Evolutionary conservation across 257 asterid species (phyloP).

Genomic region (Lithospermum erythrorhizon): DNA sequence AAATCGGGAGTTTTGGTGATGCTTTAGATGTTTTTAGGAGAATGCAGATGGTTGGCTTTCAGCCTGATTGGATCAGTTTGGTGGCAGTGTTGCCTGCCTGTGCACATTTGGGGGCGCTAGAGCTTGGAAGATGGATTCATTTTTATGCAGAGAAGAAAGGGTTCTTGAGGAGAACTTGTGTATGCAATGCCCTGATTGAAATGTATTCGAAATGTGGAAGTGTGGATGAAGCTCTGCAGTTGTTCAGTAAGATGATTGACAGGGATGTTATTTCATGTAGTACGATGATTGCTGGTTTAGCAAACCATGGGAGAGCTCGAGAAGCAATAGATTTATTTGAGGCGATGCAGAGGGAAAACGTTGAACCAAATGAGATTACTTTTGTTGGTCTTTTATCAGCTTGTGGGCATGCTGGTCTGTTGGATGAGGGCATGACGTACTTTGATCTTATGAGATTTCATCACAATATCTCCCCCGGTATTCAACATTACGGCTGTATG

Average conservation of each 20-base stretch:
- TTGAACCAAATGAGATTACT: constrained; percentile 64
- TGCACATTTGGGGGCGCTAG: constrained; percentile 62
- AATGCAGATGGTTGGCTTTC: constrained; percentile 58
- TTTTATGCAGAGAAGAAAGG: constrained; percentile 43
- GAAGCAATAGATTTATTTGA: constrained; percentile 47
- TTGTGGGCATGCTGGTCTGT: constrained; percentile 63
- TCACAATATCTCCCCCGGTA: constrained; percentile 39
- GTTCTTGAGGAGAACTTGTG: constrained; percentile 31
- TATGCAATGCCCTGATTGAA: constrained; percentile 68
- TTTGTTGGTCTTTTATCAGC: constrained; percentile 70
- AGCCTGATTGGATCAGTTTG: constrained; percentile 74
- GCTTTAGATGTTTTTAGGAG: constrained; percentile 56
- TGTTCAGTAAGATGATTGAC: constrained; percentile 36
- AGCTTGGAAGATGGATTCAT: constrained; percentile 72
- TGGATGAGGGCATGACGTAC: constrained; percentile 44
- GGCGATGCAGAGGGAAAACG: constrained; percentile 35
- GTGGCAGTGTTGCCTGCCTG: constrained; percentile 63
- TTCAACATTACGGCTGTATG: constrained; percentile 68
- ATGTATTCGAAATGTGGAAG: constrained; percentile 83
- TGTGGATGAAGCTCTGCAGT: constrained; percentile 40
- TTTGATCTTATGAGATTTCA: constrained; percentile 44
- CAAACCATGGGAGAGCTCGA: constrained; percentile 64
- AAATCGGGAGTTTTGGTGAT: constrained; percentile 36
- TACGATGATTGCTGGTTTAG: constrained; percentile 60
- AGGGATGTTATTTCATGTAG: constrained; percentile 75